Conservation (phyloP, 225 moss, liverwort and hornwort species). For the Physcomitrium patens region DNA sequence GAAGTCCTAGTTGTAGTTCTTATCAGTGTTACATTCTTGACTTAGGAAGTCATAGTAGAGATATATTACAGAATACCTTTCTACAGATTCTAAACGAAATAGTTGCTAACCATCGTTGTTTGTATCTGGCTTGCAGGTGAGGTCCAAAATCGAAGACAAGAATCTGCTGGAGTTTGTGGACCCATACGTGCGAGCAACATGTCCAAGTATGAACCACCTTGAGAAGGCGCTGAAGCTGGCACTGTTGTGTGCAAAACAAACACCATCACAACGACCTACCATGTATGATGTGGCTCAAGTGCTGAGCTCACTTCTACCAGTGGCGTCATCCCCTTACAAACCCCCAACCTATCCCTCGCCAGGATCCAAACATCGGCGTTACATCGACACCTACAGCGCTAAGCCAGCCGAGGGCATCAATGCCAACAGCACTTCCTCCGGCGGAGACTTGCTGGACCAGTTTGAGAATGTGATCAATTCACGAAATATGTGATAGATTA, state of each 20-base stretch:
- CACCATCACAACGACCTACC: conserved; percentile 63
- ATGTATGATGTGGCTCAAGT: conserved; percentile 95
- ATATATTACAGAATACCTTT: no score
- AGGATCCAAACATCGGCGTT: conserved; percentile 60
- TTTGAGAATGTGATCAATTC: conserved; percentile 78
- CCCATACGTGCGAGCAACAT: conserved; percentile 61
- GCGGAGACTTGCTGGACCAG: conserved; percentile 73
- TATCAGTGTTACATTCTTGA: no score
- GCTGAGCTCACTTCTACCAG: conserved; percentile 65
- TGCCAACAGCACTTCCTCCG: conserved; percentile 55
- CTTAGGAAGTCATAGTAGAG: no score
- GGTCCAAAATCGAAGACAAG: conserved; percentile 65
- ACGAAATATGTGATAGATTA: conserved; percentile 37
- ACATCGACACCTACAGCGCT: conserved; percentile 80
- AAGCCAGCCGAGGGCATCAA: conserved; percentile 74
- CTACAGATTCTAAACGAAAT: no score
- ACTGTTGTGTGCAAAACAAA: conserved; percentile 77
- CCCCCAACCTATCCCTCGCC: conserved; percentile 52
- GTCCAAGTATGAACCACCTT: conserved; percentile 58
- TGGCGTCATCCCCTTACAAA: conserved; percentile 39
- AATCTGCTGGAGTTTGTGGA: conserved; percentile 71
- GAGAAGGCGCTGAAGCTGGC: conserved; percentile 90
- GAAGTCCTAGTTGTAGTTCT: no score
- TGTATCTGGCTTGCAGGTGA: conserved; percentile 35
- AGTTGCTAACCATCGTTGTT: background rate